These are phyloP conservation scores for Hypoxylon sp. DNA, from an alignment of 2,329 filamentous ascomycete species.

Conservation along the genomic window DNA sequence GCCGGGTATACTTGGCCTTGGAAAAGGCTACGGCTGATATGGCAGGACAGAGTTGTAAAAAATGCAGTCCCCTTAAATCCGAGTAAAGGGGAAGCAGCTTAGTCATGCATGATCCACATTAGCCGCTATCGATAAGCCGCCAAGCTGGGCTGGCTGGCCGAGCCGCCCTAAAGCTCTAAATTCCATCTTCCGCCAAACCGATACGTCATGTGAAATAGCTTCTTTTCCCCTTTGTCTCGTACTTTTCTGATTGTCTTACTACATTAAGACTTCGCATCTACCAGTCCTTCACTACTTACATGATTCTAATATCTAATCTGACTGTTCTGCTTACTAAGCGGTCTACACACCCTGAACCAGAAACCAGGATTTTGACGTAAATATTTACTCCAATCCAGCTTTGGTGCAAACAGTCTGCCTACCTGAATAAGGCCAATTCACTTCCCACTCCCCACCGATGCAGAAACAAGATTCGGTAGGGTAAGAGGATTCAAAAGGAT, in stretches of 20 bases:
- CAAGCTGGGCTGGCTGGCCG: slow-evolving; percentile 26
- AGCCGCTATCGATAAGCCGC: slow-evolving; percentile 25
- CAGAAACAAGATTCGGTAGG: not conserved
- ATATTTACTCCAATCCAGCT: slow-evolving; percentile 5
- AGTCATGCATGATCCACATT: slow-evolving; percentile 10
- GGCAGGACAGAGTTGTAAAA: not conserved
- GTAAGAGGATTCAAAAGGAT: not conserved
- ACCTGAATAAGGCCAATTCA: not conserved
- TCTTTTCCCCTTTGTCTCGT: slow-evolving; percentile 10
- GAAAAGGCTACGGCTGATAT: too few relatives aligned
- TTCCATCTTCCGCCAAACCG: slow-evolving; percentile 28
- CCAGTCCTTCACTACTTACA: not conserved
- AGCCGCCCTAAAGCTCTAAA: slow-evolving; percentile 19
- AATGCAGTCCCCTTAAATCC: not conserved
- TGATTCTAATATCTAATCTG: not conserved
- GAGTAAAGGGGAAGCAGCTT: slow-evolving; percentile 4
- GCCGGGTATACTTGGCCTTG: too few relatives aligned
- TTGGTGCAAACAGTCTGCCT: not conserved
- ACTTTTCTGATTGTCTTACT: slow-evolving; percentile 12
- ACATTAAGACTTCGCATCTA: not conserved
- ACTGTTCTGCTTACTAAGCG: not conserved
- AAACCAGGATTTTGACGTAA: not conserved
- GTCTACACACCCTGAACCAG: not conserved
- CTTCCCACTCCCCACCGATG: not conserved
- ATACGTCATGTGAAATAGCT: slow-evolving; percentile 32